Percentiles rank a stretch among this genome's conserved stretches.
Evolutionary conservation across 352 stramenopile species (phyloP).

Genomic region (Globisporangium middletonii): DNA sequence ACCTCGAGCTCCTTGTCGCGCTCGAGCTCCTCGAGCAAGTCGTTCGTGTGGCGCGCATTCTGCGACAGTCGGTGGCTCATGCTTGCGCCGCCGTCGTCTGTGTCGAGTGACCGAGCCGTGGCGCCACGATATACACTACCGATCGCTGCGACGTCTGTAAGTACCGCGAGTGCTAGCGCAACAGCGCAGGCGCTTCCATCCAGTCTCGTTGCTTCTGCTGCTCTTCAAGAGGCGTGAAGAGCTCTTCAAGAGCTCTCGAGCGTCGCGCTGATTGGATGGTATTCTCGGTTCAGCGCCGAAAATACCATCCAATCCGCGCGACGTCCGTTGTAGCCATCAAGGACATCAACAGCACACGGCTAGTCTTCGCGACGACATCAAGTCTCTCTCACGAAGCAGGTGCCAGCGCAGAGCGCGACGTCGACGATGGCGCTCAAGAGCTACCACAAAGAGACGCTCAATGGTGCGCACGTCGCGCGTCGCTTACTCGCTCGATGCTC

Average conservation of each 20-base stretch:
- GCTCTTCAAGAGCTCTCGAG: too few species aligned
- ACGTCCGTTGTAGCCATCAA: not conserved
- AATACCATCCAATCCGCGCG: not conserved
- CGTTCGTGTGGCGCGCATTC: slow-evolving; percentile 74
- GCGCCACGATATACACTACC: too few species aligned
- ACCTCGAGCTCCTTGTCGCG: slow-evolving; percentile 85
- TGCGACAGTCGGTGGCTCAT: slow-evolving; percentile 84
- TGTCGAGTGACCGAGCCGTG: too few species aligned
- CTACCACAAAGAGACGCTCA: slow-evolving; percentile 72
- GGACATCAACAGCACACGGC: too few species aligned
- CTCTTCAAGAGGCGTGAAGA: too few species aligned
- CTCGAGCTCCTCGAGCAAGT: slow-evolving; percentile 80
- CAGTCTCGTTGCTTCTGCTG: too few species aligned
- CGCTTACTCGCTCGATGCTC: too few species aligned
- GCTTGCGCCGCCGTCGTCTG: not conserved
- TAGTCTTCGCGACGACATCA: too few species aligned
- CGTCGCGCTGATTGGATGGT: too few species aligned
- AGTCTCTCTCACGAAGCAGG: too few species aligned
- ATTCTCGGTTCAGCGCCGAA: too few species aligned
- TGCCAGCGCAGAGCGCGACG: not conserved
- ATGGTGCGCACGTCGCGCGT: slow-evolving; percentile 26
- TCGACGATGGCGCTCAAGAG: slow-evolving; percentile 69
- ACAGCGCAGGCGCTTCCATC: too few species aligned
- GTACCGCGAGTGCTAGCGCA: not conserved
- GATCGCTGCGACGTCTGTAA: not conserved